Percentiles rank a stretch among this genome's conserved stretches.
Conservation (phyloP, 768 basidiomycete species). For the Russula sp. region DNA sequence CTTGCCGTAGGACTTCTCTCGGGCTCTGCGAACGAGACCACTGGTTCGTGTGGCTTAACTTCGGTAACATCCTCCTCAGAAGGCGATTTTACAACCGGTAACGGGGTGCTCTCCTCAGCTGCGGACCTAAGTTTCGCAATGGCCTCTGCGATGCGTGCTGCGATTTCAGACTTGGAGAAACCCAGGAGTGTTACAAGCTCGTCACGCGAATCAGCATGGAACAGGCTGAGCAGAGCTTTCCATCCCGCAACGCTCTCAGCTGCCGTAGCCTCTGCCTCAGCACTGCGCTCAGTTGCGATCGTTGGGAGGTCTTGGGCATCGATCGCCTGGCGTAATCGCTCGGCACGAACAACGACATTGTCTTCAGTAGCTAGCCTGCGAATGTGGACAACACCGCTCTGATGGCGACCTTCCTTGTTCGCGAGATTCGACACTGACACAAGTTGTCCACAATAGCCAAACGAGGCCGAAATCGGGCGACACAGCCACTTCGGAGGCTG, state of each 20-base stretch:
- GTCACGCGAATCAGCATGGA: slow-evolving; percentile 83
- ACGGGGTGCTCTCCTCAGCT: slow-evolving; percentile 30
- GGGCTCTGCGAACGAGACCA: slow-evolving; percentile 82
- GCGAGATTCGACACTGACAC: slow-evolving; percentile 73
- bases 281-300: slow-evolving; percentile 54
- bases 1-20: slow-evolving; percentile 43
- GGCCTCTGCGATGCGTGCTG: slow-evolving; percentile 72
- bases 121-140: slow-evolving; percentile 63
- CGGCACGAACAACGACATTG: slow-evolving; percentile 66
- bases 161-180: slow-evolving; percentile 85
- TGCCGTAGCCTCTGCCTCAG: slow-evolving; percentile 27
- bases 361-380: slow-evolving; percentile 73
- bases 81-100: slow-evolving; percentile 21
- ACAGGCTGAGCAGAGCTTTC: slow-evolving; percentile 85
- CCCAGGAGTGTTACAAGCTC: slow-evolving; percentile 88
- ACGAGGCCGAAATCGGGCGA: slow-evolving; percentile 71
- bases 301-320: slow-evolving; percentile 50
- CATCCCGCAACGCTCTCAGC: slow-evolving; percentile 52
- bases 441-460: slow-evolving; percentile 89
- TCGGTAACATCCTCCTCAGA: slow-evolving; percentile 35
- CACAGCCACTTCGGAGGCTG: slow-evolving; percentile 97
- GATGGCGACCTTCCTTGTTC: slow-evolving; percentile 66
- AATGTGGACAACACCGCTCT: slow-evolving; percentile 77
- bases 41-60: slow-evolving; percentile 56
- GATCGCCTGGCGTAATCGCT: slow-evolving; percentile 56